phyloP scores from a whole-genome alignment of 768 basidiomycete species.

The Tricholomella constricta region DNA sequence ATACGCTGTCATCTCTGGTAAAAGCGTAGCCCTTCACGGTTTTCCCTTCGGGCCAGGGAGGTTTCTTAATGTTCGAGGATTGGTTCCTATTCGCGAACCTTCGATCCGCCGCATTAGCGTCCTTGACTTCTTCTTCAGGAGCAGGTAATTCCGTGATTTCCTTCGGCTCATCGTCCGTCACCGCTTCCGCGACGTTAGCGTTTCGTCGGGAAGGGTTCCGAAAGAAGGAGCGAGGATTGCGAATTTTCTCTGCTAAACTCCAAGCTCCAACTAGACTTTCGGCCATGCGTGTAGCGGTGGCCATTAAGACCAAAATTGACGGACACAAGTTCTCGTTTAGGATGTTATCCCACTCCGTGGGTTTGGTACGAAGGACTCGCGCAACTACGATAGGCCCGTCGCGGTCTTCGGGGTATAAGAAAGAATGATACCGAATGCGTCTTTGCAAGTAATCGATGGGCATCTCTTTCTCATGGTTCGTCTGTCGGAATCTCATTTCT shows the following conservation, averaged over 20 bases:
- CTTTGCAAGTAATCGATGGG: background rate
- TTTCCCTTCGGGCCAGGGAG: background rate
- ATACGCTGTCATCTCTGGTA: background rate
- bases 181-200: no score
- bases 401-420: background rate
- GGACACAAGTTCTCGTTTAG: background rate
- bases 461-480: background rate
- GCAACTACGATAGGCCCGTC: background rate
- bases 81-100: background rate
- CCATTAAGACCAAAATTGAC: background rate
- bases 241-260: no score
- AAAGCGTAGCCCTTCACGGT: background rate
- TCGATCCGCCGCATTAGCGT: background rate
- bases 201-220: no score
- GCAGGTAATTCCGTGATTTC: no score
- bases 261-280: background rate
- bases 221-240: no score
- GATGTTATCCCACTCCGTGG: background rate
- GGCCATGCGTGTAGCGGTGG: background rate
- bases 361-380: background rate
- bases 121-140: background rate
- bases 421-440: background rate
- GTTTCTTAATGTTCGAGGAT: background rate
- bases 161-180: background rate
- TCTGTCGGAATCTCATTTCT: background rate